Base-by-base conservation (phyloP, 805 yeast genomes). In the Pichia heedii region DNA sequence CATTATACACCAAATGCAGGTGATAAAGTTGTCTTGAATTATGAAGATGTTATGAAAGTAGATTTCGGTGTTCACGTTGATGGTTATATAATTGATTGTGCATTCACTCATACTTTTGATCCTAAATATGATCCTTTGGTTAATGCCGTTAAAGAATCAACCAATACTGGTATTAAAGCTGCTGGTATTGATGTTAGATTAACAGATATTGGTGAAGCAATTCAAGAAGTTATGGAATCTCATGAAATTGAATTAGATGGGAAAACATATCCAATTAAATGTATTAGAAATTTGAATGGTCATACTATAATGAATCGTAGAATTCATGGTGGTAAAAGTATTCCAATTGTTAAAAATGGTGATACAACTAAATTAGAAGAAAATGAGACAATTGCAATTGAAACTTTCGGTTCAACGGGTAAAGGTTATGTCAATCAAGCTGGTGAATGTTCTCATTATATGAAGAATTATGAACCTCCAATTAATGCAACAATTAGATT, bases 281-380 rank as follows among this genome's bases (percentile, higher is more conserved):
- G 93, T 51, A 89, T 95, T 56, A 74, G 95, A 53, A 93, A 93
- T 66, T 75, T 93, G 60, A 84, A 87, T 63, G 99, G 99, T 33
- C 99, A 93, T 67, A 89, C 81, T 58, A 93, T 93, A 55, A 80
- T 76, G 22, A 89, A 81, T 44, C 89, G 71, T 65, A 71, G 69
- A 42, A 93, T 93, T 56, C 99, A 93, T 63, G 93, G 89, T 35
- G 97, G 96, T 50, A 93, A 93, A 63, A 80, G 94, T 22, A 97
- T 93, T 38, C 99, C 99, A 16, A 93, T 93, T 56, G 95, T 93
- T 30, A 83, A 89, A 56, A 85, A 85, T 56, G 90, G 88, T 8
- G 98, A 93, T 61, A 76, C 76, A 63, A 93, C 97, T 11, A 90
- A 90, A 73, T 90, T 93, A 96, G 99, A 93, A 63, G 99, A 93